Evolutionary conservation across 2,329 filamentous ascomycete species (phyloP).

Genomic region (Epichloe gansuensis): DNA sequence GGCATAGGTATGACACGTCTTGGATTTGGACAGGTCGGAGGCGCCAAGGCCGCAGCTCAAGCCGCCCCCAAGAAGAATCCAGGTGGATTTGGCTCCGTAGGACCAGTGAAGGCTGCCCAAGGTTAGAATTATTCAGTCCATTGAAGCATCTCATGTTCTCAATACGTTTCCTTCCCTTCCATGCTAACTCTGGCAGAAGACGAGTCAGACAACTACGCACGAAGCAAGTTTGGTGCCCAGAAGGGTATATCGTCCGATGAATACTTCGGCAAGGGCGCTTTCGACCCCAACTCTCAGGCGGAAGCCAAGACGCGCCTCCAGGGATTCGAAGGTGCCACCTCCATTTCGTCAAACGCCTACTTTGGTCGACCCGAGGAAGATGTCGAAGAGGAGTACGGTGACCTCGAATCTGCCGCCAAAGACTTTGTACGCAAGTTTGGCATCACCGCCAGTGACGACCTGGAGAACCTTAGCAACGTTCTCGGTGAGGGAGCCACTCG

Average conservation of each 20-base stretch:
- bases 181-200: slow-evolving; percentile 26
- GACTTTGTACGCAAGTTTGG: slow-evolving; percentile 94
- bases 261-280: slow-evolving; percentile 87
- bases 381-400: slow-evolving; percentile 68
- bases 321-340: slow-evolving; percentile 82
- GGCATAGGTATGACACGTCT: slow-evolving; percentile 80
- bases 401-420: slow-evolving; percentile 85
- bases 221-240: slow-evolving; percentile 78
- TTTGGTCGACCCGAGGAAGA: slow-evolving; percentile 90
- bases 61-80: slow-evolving; percentile 57
- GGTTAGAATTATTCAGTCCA: slow-evolving; percentile 36
- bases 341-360: slow-evolving; percentile 95
- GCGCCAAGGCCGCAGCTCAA: slow-evolving; percentile 41
- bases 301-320: slow-evolving; percentile 82
- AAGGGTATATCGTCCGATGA: slow-evolving; percentile 97
- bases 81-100: slow-evolving; percentile 78
- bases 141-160: background rate
- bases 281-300: slow-evolving; percentile 65
- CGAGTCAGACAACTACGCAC: slow-evolving; percentile 73
- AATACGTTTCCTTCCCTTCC: too few relatives aligned
- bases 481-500: slow-evolving; percentile 76
- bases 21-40: slow-evolving; percentile 77
- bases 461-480: slow-evolving; percentile 77
- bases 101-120: slow-evolving; percentile 57
- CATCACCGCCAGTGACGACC: slow-evolving; percentile 86